Evolutionary conservation across 2,329 filamentous ascomycete species (phyloP).

Genomic region (Phaeoacremonium minimum): DNA sequence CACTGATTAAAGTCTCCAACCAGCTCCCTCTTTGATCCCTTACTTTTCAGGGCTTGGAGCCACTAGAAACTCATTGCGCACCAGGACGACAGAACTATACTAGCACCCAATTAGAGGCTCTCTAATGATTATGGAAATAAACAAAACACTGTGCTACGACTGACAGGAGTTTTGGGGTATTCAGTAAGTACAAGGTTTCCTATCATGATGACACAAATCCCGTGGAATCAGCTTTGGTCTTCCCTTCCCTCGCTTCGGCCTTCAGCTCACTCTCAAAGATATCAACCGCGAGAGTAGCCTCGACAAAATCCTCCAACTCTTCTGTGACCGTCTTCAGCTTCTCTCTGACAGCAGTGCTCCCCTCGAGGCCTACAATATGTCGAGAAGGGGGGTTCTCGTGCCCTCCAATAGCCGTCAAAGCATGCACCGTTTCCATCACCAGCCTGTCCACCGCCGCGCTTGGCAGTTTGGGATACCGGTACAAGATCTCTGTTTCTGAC

Average conservation of each 20-base stretch:
- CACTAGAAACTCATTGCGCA: too few relatives aligned
- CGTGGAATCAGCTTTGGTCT: conserved; percentile 12
- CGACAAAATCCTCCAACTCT: conserved; percentile 93
- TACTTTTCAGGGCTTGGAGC: too few relatives aligned
- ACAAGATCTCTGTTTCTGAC: conserved; percentile 42
- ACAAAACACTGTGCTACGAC: too few relatives aligned
- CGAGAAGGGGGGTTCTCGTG: conserved; percentile 93
- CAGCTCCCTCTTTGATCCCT: too few relatives aligned
- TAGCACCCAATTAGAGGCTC: too few relatives aligned
- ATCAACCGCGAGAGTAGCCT: conserved; percentile 82
- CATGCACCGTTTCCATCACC: conserved; percentile 85
- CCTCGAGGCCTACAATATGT: conserved; percentile 91
- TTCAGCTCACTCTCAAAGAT: conserved; percentile 58
- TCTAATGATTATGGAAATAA: too few relatives aligned
- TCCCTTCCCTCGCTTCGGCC: conserved; percentile 42
- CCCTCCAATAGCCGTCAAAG: conserved; percentile 85
- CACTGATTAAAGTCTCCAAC: too few relatives aligned
- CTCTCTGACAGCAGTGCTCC: conserved; percentile 83
- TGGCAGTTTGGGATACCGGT: conserved; percentile 71
- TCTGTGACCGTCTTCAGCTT: conserved; percentile 96
- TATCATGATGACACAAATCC: neutral
- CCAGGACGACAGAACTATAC: too few relatives aligned
- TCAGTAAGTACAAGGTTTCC: too few relatives aligned
- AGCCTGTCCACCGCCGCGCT: conserved; percentile 65
- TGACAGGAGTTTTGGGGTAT: too few relatives aligned